Evolutionary conservation across 2,329 filamentous ascomycete genomes (phyloP), one percentile per base, ranked within the genome.

Genomic region (Diaporthe helianthi): DNA sequence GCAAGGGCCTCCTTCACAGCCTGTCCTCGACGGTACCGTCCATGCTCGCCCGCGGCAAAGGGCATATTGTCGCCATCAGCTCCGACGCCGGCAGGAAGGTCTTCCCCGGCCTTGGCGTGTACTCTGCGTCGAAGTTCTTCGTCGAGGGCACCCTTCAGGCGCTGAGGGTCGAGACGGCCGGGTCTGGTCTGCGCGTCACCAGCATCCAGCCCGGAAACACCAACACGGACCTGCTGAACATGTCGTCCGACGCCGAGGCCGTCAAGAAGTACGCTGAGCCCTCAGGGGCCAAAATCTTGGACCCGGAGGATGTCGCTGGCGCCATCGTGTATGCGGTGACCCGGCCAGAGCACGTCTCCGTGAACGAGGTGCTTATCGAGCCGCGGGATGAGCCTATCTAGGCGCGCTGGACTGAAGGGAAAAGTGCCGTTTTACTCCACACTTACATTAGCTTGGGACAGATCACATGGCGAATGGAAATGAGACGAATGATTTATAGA

Each of bases 121-220:
- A 95, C 83, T 93, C 91, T 0, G 92, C 91, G 31, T 91, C 88
- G 79, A 95, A 95, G 78, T 93, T 94, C 85, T 95, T 95, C 76
- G 91, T 95, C 67, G 92, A 95, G 78, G 92, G 91, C 1, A 92
- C 92, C 0, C 83, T 95, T n/a, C 92, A 94, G 79, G 84, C 84
- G 38, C 79, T 95, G 73, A 88, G 92, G 10, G 80, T 94, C 9
- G 92, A 95, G 83, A 94, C 92, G 0, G 92, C 90, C 0, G 91
- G 91, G 0, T 87, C 86, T 0, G 92, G 92, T 0, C 80, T 95
- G 60, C 84, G 92, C 2, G 91, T 95, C 49, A 94, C 92, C 0
- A 84, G 86, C 44, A 85, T 95, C 3, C 92, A 95, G 81, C 92
- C 92, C 0, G 92, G 92, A 0, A 94, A 95, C 76, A 90, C 89